Evolutionary conservation across 192 early-diverging fungal genomes (phyloP), one percentile per base, ranked within the genome.

Genomic region (Coemansia sp.): DNA sequence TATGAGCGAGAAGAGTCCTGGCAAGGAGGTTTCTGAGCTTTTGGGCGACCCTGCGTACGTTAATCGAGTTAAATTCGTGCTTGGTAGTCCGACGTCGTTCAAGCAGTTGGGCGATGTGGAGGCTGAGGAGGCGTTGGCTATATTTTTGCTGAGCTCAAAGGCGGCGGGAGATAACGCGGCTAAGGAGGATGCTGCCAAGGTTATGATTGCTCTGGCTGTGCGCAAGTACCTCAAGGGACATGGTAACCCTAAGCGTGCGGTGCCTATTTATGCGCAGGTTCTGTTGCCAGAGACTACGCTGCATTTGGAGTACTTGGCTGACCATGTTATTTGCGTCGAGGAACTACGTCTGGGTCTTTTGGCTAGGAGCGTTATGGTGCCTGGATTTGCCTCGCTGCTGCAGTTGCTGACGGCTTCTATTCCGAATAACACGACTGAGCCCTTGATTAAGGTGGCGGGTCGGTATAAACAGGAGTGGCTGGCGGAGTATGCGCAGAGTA

Each of bases 271-370:
- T 59, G 87, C 85, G 13, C 90, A 92, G 63, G 86, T 91, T 21
- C 67, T 89, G 57, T 61, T 90, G 39, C 91, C 91, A n/a, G 86
- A 89, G 26, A 91, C 91, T 60, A 86, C 88, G 38, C 74, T 84
- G 64, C 91, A 93, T 69, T 83, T 93, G 75, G 86, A 91, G 73
- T 85, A 83, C 47, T 61, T 92, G 63, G 88, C 91, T n/a, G 88
- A 90, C 65, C 86, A 88, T 35, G 82, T 89, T 0, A 75, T 93
- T 28, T 93, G 90, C 72, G 76, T 92, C 21, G 91, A 92, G 55
- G 91, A 93, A 75, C 83, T 91, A 65, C 86, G 87, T 4, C 74
- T 91, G 46, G 91, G 89, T 6, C 73, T 93, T 59, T 69, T 91
- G 57, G 91, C 90, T 17, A 89, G 90, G 77, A 88, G 87, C 67